Evolutionary conservation across 805 yeast genomes (phyloP).

Genomic region (Yamadazyma scolyti): DNA sequence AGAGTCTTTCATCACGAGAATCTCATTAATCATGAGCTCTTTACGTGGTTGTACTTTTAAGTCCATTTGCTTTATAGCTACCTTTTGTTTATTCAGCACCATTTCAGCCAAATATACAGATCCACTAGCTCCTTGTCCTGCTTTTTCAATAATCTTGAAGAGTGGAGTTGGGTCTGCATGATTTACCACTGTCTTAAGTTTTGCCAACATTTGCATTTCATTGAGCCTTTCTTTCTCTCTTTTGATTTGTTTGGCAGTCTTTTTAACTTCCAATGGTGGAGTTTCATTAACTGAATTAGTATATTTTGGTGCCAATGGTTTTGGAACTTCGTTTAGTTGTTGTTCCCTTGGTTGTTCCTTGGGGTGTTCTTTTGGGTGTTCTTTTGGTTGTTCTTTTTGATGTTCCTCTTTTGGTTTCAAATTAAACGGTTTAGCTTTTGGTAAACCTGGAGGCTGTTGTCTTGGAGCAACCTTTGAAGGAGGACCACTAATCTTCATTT

Average conservation of each 20-base stretch:
- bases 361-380: not conserved
- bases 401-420: conserved; percentile 2
- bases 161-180: conserved; percentile 81
- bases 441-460: conserved; percentile 29
- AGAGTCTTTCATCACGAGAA: conserved; percentile 92
- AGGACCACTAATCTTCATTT: conserved; percentile 11
- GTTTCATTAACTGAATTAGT: too few relatives aligned
- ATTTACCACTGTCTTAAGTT: conserved; percentile 76
- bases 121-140: conserved; percentile 98
- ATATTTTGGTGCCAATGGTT: too few relatives aligned
- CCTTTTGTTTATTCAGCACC: conserved; percentile 56
- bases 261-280: conserved; percentile 18
- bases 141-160: conserved; percentile 73
- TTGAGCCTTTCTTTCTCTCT: conserved; percentile 51
- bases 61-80: conserved; percentile 97
- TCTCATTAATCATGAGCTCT: conserved; percentile 93
- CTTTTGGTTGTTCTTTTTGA: not conserved
- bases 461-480: conserved; percentile 18
- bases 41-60: conserved; percentile 87
- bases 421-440: conserved; percentile 12
- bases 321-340: not conserved
- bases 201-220: conserved; percentile 84
- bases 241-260: conserved; percentile 37
- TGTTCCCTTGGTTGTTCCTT: conserved; percentile 4
- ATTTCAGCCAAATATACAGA: conserved; percentile 86